phyloP scores from a whole-genome alignment of 140 eudicot genomes.

The Ambrosia hybrid region DNA sequence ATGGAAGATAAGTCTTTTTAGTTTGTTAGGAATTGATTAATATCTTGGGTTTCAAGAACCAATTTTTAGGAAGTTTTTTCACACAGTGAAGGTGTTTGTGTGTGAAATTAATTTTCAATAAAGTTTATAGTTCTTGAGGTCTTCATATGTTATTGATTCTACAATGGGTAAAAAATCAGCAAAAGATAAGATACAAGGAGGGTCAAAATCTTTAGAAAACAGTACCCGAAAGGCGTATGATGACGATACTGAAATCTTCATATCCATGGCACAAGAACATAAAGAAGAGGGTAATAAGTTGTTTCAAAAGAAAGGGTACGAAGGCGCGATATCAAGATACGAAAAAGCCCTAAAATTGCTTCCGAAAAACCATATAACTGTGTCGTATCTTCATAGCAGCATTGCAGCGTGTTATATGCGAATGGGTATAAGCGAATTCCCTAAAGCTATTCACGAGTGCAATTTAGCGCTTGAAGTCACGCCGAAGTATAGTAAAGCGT shows the following conservation, averaged over 20 bases:
- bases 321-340: slow-evolving; percentile 76
- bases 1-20: background rate
- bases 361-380: slow-evolving; percentile 67
- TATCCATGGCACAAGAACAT: slow-evolving; percentile 67
- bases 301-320: slow-evolving; percentile 71
- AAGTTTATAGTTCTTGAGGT: slow-evolving; percentile 16
- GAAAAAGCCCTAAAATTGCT: slow-evolving; percentile 78
- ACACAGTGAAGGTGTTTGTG: slow-evolving; percentile 1
- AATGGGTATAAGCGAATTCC: slow-evolving; percentile 76
- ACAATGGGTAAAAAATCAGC: slow-evolving; percentile 67
- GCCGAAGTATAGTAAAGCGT: slow-evolving; percentile 85
- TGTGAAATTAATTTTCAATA: slow-evolving; percentile 12
- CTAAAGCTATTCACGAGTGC: slow-evolving; percentile 82
- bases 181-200: slow-evolving; percentile 40
- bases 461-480: slow-evolving; percentile 86
- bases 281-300: slow-evolving; percentile 82
- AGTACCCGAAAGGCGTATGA: slow-evolving; percentile 55
- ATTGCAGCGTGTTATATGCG: slow-evolving; percentile 94
- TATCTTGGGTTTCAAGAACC: background rate
- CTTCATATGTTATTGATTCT: slow-evolving; percentile 9
- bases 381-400: slow-evolving; percentile 64
- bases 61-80: background rate
- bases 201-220: slow-evolving; percentile 28
- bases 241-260: slow-evolving; percentile 62
- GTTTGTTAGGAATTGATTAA: slow-evolving; percentile 11